Conservation (phyloP, 345 rosid species). For the Mangifera indica region DNA sequence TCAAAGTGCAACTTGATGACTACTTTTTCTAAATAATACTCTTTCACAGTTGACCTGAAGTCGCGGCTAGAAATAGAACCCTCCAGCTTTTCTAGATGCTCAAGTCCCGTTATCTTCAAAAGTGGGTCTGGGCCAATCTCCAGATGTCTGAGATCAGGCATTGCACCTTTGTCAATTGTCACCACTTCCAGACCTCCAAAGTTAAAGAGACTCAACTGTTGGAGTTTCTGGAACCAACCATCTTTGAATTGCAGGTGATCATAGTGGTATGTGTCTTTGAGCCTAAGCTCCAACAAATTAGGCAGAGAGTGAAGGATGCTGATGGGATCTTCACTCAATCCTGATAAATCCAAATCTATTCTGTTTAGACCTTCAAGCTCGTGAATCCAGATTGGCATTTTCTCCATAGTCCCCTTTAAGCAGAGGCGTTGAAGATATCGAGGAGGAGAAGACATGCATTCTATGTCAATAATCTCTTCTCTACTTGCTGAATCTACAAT, state of each 20-base stretch:
- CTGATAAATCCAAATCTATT: too few species aligned
- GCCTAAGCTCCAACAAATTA: conserved; percentile 9
- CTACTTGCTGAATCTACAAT: too few species aligned
- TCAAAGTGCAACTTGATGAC: background rate
- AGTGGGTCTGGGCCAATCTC: background rate
- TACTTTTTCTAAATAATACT: background rate
- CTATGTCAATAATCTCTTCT: too few species aligned
- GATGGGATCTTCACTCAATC: too few species aligned
- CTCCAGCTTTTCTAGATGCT: background rate
- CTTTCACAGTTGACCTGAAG: too few species aligned
- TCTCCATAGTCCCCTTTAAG: too few species aligned
- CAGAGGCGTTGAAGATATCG: too few species aligned
- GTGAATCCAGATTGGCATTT: too few species aligned
- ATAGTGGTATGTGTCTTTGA: conserved; percentile 12
- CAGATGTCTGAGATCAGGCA: background rate
- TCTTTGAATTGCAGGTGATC: conserved; percentile 9
- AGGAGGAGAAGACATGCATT: too few species aligned
- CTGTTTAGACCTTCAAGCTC: too few species aligned
- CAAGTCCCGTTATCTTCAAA: background rate
- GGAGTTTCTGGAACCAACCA: conserved; percentile 1
- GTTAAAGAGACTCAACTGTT: conserved; percentile 6
- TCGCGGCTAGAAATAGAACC: too few species aligned
- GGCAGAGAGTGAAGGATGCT: too few species aligned
- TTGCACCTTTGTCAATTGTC: background rate
- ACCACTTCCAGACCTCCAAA: background rate